phyloP scores from a whole-genome alignment of 441 rosid species.

The Adansonia gregorii region DNA sequence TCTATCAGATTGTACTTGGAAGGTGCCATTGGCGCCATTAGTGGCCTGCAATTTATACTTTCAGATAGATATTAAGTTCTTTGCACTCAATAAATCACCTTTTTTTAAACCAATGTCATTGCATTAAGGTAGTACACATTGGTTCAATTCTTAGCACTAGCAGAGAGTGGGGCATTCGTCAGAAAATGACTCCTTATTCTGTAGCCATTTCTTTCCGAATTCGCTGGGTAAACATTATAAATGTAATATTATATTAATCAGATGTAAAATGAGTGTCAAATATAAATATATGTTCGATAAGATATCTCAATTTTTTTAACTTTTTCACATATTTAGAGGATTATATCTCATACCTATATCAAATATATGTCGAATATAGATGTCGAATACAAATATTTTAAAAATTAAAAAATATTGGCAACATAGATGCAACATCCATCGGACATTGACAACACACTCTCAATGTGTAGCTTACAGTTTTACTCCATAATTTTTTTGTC shows the following conservation, averaged over 20 bases:
- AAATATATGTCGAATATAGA: too few species aligned
- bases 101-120: neutral
- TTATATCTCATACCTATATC: too few species aligned
- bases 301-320: too few species aligned
- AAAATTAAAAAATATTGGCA: too few species aligned
- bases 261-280: too few species aligned
- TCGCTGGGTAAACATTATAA: too few species aligned
- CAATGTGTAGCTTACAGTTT: neutral
- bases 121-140: neutral
- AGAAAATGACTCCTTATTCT: neutral
- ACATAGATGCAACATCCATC: too few species aligned
- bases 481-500: neutral
- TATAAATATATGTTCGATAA: too few species aligned
- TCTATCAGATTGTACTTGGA: neutral
- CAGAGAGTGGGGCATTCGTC: neutral
- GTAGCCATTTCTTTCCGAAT: neutral
- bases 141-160: neutral
- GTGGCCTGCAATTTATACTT: neutral
- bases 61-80: neutral
- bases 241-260: neutral
- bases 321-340: too few species aligned
- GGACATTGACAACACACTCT: too few species aligned
- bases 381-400: too few species aligned
- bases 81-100: neutral
- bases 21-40: neutral